These are phyloP conservation scores for Basipetospora sp. DNA, from an alignment of 2,329 filamentous ascomycete genomes.

Conservation along the genomic window DNA sequence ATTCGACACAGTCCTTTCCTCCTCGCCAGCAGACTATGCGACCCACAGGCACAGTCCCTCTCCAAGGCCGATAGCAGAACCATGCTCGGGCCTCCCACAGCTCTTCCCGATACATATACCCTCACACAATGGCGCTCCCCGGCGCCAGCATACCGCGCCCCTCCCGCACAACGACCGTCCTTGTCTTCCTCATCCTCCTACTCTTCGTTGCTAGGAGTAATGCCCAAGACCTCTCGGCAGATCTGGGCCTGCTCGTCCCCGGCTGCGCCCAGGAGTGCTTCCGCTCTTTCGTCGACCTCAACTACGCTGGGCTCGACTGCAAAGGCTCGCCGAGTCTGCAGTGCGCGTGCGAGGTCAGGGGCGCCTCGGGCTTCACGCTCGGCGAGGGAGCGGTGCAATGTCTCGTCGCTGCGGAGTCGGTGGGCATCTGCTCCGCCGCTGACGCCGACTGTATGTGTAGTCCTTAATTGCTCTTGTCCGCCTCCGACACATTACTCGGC, in stretches of 20 bases:
- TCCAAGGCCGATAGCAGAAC: background rate
- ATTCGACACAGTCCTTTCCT: no score
- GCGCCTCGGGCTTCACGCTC: constrained; percentile 48
- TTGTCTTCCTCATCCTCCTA: background rate
- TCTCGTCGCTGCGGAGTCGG: constrained; percentile 36
- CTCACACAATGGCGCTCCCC: constrained; percentile 1
- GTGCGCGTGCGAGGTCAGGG: constrained; percentile 49
- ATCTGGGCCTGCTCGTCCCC: constrained; percentile 34
- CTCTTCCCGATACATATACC: background rate
- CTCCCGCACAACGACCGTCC: no score
- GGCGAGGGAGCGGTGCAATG: constrained; percentile 60
- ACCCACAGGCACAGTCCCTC: no score
- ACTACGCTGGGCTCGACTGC: constrained; percentile 39
- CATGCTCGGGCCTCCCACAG: background rate
- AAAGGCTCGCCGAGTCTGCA: constrained; percentile 32
- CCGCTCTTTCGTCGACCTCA: constrained; percentile 43
- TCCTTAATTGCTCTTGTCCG: no score
- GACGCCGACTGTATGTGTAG: constrained; percentile 15
- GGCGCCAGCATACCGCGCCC: no score
- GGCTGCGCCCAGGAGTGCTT: constrained; percentile 48
- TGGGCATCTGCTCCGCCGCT: constrained; percentile 35
- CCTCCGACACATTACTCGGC: no score
- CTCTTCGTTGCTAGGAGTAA: background rate
- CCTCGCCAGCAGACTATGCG: no score
- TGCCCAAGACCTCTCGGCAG: constrained; percentile 14